Evolutionary conservation across 768 basidiomycete species (phyloP), one percentile per base, ranked within the genome.

Genomic region (Sporobolomyces pararoseus): DNA sequence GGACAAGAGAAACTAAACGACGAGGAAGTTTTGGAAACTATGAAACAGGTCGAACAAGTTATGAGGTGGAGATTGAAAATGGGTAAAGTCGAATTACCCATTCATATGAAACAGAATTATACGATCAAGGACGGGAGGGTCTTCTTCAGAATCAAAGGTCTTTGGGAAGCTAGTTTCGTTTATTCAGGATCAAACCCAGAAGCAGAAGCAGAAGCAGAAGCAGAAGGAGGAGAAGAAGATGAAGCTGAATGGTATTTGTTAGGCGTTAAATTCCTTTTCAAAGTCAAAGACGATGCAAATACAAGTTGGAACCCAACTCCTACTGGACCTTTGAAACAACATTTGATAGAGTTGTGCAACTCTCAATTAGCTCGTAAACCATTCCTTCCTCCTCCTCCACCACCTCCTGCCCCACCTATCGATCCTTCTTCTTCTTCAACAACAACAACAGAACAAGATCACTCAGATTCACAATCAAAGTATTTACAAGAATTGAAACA

Each of bases 11-110:
- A 46, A 14, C 19, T 73, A 7, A 7, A 14, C 16, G 88, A 91
- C 76, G 79, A 81, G 1, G 83, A 88, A 72, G 84, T 94, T 3
- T 73, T 84, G 42, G 84, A 84, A 73, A 89, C 87, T 0, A 79
- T 96, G 52, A 78, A 79, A 31, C 85, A 88, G 72, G 85, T 94
- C 76, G 89, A 95, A 76, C 84, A 87, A 73, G 84, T 85, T 14
- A 88, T 94, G 71, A 87, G 87, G 10, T 90, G 86, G 78, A 85
- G 92, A 32, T 83, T 97, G 19, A 84, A 88, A 44, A 65, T 70
- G 63, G 85, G 89, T 81, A 82, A 84, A 27, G 93, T 96, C 77
- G 83, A 89, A 27, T 80, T 94, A 21, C 93, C 93, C n/a, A n/a
- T n/a, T n/a, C n/a, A n/a, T n/a, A n/a, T 2, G 46, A 46, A 46